A percentile compares a stretch with the other conserved stretches of the same genome.
Evolutionary conservation across 805 yeast genomes (phyloP).

Genomic region (Candida wancherniae): DNA sequence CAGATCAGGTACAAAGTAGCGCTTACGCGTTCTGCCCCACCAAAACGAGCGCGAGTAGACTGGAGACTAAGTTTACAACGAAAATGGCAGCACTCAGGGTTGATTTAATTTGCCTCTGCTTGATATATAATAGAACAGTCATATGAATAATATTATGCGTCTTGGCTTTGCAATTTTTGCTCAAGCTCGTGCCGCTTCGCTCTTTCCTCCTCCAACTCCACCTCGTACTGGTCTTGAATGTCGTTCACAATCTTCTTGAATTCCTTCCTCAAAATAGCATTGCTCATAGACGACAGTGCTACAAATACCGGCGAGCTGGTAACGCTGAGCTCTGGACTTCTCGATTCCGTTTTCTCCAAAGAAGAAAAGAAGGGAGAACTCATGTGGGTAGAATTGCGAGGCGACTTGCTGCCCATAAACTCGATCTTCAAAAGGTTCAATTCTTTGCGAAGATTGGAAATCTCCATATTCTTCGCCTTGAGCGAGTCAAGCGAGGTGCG

Average conservation of each 20-base stretch:
- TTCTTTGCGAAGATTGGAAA: slow-evolving; percentile 41
- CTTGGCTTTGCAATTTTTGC: slow-evolving; percentile 8
- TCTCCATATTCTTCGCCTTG: slow-evolving; percentile 34
- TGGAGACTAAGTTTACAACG: too few species aligned
- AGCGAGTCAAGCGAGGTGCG: slow-evolving; percentile 8
- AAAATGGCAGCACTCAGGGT: not conserved
- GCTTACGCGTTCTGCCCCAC: too few species aligned
- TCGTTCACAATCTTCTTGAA: slow-evolving; percentile 61
- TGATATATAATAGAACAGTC: not conserved
- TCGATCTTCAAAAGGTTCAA: slow-evolving; percentile 43
- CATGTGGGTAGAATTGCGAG: slow-evolving; percentile 2
- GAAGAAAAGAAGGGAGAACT: slow-evolving; percentile 10
- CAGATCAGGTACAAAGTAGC: too few species aligned
- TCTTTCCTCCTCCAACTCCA: slow-evolving; percentile 53
- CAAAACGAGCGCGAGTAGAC: too few species aligned
- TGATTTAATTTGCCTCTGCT: not conserved
- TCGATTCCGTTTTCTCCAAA: slow-evolving; percentile 7
- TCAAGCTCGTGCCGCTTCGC: slow-evolving; percentile 45
- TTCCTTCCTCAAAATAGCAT: slow-evolving; percentile 59
- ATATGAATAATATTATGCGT: not conserved
- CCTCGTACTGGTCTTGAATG: slow-evolving; percentile 57
- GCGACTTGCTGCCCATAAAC: slow-evolving; percentile 32
- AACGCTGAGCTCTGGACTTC: slow-evolving; percentile 20
- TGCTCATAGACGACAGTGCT: slow-evolving; percentile 25
- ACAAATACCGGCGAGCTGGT: slow-evolving; percentile 16